Base-by-base conservation (phyloP, 2,329 filamentous ascomycete species). In the Hortaea sp. region DNA sequence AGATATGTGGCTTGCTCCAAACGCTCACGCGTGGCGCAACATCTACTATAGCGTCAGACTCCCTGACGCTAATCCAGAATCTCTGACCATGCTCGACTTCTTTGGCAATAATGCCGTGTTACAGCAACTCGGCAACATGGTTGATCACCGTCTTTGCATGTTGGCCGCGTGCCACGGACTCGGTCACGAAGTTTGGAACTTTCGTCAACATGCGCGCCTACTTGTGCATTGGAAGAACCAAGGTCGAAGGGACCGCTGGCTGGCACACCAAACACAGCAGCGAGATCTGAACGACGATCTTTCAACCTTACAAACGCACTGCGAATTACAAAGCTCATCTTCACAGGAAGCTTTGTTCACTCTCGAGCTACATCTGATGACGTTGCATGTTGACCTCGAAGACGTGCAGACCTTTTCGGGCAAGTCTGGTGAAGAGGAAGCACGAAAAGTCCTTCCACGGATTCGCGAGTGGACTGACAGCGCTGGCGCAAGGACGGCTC, bases 371-470 rank as follows among this genome's bases (percentile, higher is more conserved):
- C 67, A 82, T 7, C 66, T 78, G 48, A 74, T 84, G 69, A 74
- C 81, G 52, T 66, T 84, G 6, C 75, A 83, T 55, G 71, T 80
- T 13, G 76, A 75, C 0, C 64, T 82, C 3, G 74, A 80, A 49
- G 79, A 83, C 46, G 64, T 84, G 12, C 78, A 82, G 55, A 68
- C 80, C 2, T 82, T 84, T 53, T 75, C 77, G 0, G 81, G 81
- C 3, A 79, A 80, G 45, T 78, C 79, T 46, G 79, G 78, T 13
- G 75, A 79, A 47, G 78, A 81, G 12, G 77, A 82, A 57, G 80
- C 81, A 5, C 72, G 76, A 5, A 67, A 70, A 4, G 69, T 77
- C 7, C 78, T 77, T 50, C 72, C 76, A 0, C 64, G 70, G 0
- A 63, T 83, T 4, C 70, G 74, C 50, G 66, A 74, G 11, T 83